A percentile compares a stretch with the other conserved stretches of the same genome.
These are phyloP conservation scores for Candida vaughaniae DNA, from an alignment of 805 yeast species.

Conservation along the genomic window DNA sequence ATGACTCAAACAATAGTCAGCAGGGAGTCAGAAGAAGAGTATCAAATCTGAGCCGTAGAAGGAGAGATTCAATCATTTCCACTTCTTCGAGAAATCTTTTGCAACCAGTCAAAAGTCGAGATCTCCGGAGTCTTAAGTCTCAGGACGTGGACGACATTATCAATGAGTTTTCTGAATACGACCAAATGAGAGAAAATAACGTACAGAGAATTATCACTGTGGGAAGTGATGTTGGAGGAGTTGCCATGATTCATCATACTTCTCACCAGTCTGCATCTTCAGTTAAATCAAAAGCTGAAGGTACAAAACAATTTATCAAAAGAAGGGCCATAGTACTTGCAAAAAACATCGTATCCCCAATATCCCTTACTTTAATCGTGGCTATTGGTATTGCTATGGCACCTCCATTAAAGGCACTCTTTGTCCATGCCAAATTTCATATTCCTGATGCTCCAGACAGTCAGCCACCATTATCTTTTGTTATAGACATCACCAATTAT, in stretches of 20 bases:
- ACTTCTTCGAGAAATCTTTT: neutral
- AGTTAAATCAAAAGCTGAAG: neutral
- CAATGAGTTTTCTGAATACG: constrained; percentile 48
- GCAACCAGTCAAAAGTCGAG: constrained; percentile 10
- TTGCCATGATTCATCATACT: neutral
- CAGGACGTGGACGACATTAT: constrained; percentile 41
- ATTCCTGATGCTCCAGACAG: constrained; percentile 81
- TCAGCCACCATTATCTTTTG: constrained; percentile 76
- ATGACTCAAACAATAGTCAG: neutral
- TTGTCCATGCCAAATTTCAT: constrained; percentile 30
- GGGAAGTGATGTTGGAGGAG: constrained; percentile 22
- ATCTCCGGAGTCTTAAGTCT: constrained; percentile 12
- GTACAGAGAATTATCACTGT: constrained; percentile 20
- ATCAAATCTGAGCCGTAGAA: constrained; percentile 1
- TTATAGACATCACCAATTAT: constrained; percentile 79
- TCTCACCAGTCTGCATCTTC: constrained; percentile 4
- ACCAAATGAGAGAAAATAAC: constrained; percentile 23
- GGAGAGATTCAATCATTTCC: constrained; percentile 5
- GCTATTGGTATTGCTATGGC: constrained; percentile 72
- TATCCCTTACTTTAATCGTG: constrained; percentile 65
- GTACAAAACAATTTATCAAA: constrained; percentile 5
- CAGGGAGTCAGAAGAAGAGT: constrained; percentile 5
- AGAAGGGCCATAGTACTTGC: constrained; percentile 15
- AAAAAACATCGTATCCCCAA: constrained; percentile 67
- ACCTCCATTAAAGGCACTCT: constrained; percentile 77